These are phyloP conservation scores for Nothopassalora personata DNA, from an alignment of 2,329 filamentous ascomycete genomes.

Conservation along the genomic window DNA sequence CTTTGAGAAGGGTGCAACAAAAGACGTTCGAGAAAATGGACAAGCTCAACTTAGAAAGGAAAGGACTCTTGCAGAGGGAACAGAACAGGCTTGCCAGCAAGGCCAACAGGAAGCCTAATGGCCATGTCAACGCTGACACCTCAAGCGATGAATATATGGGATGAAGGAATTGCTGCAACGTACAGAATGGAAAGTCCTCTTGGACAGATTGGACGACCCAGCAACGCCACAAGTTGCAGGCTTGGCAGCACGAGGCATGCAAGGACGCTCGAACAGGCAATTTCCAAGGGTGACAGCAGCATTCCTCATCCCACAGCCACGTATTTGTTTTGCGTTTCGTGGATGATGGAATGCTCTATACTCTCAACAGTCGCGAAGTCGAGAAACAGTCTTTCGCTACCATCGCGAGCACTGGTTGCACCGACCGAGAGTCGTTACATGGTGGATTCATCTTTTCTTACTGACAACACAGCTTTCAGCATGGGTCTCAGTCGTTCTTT, in stretches of 20 bases:
- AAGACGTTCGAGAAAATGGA: constrained; percentile 43
- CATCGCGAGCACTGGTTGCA: constrained; percentile 16
- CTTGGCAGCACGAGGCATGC: constrained; percentile 17
- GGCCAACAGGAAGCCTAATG: constrained; percentile 6
- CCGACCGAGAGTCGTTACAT: constrained; percentile 12
- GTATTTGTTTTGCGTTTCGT: constrained; percentile 29
- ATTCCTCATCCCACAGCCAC: constrained; percentile 26
- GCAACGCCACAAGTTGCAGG: background rate
- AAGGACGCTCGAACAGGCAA: constrained; percentile 8
- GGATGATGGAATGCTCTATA: constrained; percentile 23
- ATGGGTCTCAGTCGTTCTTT: constrained; percentile 22
- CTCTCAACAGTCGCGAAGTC: constrained; percentile 3
- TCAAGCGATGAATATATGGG: constrained; percentile 12
- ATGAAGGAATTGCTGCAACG: background rate
- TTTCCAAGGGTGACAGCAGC: constrained; percentile 13
- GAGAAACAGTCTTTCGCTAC: background rate
- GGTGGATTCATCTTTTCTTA: background rate
- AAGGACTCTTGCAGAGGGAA: constrained; percentile 32
- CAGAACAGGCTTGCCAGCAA: constrained; percentile 13
- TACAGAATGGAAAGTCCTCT: background rate
- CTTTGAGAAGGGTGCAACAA: constrained; percentile 42
- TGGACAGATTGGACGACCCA: background rate
- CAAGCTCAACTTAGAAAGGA: constrained; percentile 39
- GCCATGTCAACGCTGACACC: constrained; percentile 4
- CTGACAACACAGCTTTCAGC: background rate